Evolutionary conservation across 352 stramenopile genomes (phyloP), one percentile per base, ranked within the genome.

Genomic region (Phytophthora sansomeana): DNA sequence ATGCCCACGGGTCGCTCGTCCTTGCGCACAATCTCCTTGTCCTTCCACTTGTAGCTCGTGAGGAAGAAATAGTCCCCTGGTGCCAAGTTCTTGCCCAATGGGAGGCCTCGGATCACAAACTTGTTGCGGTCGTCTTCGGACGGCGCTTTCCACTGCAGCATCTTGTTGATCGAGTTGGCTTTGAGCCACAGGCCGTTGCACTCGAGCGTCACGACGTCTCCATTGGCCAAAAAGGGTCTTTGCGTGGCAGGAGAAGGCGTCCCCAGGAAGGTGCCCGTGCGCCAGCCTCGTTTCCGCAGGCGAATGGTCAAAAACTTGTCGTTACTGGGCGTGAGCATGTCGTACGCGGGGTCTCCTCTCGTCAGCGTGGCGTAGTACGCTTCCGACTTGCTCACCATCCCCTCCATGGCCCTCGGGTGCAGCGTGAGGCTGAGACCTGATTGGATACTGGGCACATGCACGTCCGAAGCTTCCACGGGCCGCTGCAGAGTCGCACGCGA

Each of bases 341-440:
- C 88, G 76, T 94, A 94, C 6, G 79, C 80, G 17, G 78, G 72
- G 26, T 86, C 63, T n/a, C 84, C 85, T 24, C 75, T 70, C 28
- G 85, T 96, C 28, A 96, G 75, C 58, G 87, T 94, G 26, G 86
- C 88, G 55, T 93, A 93, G 58, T 92, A 92, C 43, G 81, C 79
- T 61, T 96, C 86, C n/a, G 85, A 90, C 65, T 94, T 95, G 72
- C 85, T 91, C 43, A 96, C 73, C 86, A 95, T 96, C 38, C 88
- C 88, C 19, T 80, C 48, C 2, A 89, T 47, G 8, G 79, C 71
- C 39, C 87, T 78, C 26, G 88, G 64, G 56, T 96, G 88, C 39
- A 96, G 70, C 51, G 86, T 96, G 26, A 96, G 73, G 30, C 81
- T 89, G 32, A 89, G 67, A 3, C 86, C 86, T 1, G 86, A 91